Percentiles rank a stretch among this genome's conserved stretches.
phyloP scores from a whole-genome alignment of 225 moss, liverwort and hornwort species.

The Asterella californica region DNA sequence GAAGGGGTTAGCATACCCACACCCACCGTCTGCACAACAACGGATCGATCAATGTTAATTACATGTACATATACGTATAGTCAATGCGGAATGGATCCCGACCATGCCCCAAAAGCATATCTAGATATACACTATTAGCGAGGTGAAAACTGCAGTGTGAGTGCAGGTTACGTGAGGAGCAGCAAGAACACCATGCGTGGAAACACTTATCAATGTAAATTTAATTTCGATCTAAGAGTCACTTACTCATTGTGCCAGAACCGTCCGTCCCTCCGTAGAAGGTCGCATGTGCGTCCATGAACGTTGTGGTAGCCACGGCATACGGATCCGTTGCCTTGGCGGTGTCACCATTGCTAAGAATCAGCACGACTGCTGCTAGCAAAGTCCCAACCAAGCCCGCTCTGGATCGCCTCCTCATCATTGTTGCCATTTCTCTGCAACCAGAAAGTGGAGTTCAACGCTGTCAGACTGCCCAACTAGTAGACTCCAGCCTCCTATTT shows the following conservation, averaged over 20 bases:
- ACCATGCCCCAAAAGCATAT: not conserved
- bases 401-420: not conserved
- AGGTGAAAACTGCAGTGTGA: too few species aligned
- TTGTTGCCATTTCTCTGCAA: conserved; percentile 19
- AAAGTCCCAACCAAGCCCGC: conserved; percentile 1
- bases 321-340: conserved; percentile 6
- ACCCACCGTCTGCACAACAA: conserved; percentile 33
- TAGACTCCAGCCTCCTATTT: not conserved
- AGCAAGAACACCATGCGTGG: too few species aligned
- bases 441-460: not conserved
- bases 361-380: conserved; percentile 1
- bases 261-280: conserved; percentile 17
- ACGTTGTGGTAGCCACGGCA: conserved; percentile 6
- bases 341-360: not conserved
- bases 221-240: not conserved
- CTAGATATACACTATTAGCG: too few species aligned
- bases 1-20: conserved; percentile 37
- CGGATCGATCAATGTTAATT: too few species aligned
- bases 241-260: conserved; percentile 23
- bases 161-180: too few species aligned
- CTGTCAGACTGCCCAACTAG: not conserved
- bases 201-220: not conserved
- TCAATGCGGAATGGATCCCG: not conserved
- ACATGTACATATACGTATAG: too few species aligned
- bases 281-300: not conserved